A percentile compares a stretch with the other conserved stretches of the same genome.
phyloP scores from a whole-genome alignment of 768 basidiomycete species.

The Clathrus columnatus region DNA sequence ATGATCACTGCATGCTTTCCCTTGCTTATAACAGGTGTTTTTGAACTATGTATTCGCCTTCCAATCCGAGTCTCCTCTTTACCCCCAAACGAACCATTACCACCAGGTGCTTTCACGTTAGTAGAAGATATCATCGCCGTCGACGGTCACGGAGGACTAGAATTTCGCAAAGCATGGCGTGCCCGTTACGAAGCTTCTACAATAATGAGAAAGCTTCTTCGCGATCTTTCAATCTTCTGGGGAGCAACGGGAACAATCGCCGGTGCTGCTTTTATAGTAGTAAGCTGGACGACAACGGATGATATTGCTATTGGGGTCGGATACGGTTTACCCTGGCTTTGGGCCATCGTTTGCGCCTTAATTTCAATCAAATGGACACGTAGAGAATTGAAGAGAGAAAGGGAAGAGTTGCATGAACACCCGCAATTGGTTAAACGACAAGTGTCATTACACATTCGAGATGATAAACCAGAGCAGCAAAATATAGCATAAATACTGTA shows the following conservation, averaged over 20 bases:
- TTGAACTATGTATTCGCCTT: conserved; percentile 18
- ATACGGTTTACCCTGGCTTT: conserved; percentile 25
- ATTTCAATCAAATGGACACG: conserved; percentile 14
- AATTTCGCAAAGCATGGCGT: conserved; percentile 26
- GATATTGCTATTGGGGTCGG: conserved; percentile 22
- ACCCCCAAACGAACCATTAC: conserved; percentile 19
- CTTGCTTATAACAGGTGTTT: conserved; percentile 22
- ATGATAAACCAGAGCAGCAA: neutral
- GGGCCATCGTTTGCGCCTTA: conserved; percentile 17
- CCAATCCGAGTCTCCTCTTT: conserved; percentile 25
- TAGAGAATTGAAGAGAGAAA: conserved; percentile 12
- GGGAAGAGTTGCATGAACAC: conserved; percentile 8
- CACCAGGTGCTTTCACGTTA: conserved; percentile 22
- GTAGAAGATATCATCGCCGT: conserved; percentile 26
- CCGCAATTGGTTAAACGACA: neutral
- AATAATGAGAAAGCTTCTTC: conserved; percentile 21
- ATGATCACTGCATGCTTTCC: conserved; percentile 23
- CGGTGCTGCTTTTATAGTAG: conserved; percentile 17
- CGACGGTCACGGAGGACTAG: conserved; percentile 23
- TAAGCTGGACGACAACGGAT: conserved; percentile 19
- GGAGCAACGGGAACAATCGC: conserved; percentile 17
- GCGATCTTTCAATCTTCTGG: conserved; percentile 19
- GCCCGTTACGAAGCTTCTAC: conserved; percentile 22
- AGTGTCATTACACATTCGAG: conserved; percentile 3
- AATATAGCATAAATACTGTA: too few species aligned